phyloP scores from a whole-genome alignment of 1,139 yeast species.

The Groenewaldozyma auringiensis region DNA sequence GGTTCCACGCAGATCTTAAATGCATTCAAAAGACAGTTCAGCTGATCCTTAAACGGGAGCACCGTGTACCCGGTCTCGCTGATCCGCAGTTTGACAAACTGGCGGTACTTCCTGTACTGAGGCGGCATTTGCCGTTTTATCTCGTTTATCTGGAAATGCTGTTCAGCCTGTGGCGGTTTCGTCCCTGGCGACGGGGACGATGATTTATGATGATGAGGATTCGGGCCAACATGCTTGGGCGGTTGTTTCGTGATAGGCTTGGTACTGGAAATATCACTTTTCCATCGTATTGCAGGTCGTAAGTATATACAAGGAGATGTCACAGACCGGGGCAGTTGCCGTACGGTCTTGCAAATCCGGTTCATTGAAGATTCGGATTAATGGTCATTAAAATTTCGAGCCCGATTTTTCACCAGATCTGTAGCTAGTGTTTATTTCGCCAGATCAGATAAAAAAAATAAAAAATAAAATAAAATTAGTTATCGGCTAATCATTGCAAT shows the following conservation, averaged over 20 bases:
- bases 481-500: not conserved
- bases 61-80: not conserved
- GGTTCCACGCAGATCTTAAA: not conserved
- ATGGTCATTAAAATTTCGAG: too few relatives aligned
- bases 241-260: not conserved
- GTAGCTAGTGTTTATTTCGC: not conserved
- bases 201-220: too few relatives aligned
- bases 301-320: too few relatives aligned
- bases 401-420: too few relatives aligned
- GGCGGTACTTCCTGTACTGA: not conserved
- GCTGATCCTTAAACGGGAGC: slow-evolving; percentile 1
- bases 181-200: too few relatives aligned
- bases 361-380: too few relatives aligned
- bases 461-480: not conserved
- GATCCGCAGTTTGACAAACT: not conserved
- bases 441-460: not conserved
- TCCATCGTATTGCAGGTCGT: too few relatives aligned
- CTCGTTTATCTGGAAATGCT: not conserved
- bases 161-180: not conserved
- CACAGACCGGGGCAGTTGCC: too few relatives aligned
- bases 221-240: too few relatives aligned
- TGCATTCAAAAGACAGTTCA: slow-evolving; percentile 2
- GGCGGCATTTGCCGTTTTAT: slow-evolving; percentile 1
- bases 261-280: not conserved
- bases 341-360: too few relatives aligned